phyloP scores from a whole-genome alignment of 2,329 filamentous ascomycete species.

The Ilyonectria robusta region DNA sequence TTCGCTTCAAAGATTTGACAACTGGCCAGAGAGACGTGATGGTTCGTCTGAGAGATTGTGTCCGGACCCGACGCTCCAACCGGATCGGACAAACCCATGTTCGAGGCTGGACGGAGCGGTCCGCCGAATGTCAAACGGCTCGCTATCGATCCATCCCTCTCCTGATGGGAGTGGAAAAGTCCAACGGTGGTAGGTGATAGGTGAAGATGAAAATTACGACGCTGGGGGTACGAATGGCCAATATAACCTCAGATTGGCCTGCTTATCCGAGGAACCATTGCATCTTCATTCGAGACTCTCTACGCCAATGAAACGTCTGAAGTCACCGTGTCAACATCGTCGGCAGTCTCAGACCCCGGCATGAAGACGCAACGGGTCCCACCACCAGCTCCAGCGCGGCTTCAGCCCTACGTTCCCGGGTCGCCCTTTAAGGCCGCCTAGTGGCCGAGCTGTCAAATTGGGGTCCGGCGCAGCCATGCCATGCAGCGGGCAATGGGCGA shows the following conservation, averaged over 20 bases:
- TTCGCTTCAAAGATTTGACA: neutral
- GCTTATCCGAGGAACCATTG: constrained; percentile 11
- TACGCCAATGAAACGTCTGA: constrained; percentile 18
- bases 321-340: neutral
- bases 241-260: constrained; percentile 14
- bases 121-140: constrained; percentile 20
- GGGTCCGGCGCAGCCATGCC: constrained; percentile 9
- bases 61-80: constrained; percentile 5
- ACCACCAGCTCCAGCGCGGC: constrained; percentile 22
- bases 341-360: constrained; percentile 13
- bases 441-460: constrained; percentile 17
- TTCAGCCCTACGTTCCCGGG: constrained; percentile 33
- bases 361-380: constrained; percentile 20
- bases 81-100: constrained; percentile 12
- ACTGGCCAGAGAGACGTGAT: neutral
- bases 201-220: constrained; percentile 23
- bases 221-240: constrained; percentile 23
- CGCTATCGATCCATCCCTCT: constrained; percentile 12
- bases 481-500: neutral
- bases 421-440: constrained; percentile 20
- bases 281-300: neutral
- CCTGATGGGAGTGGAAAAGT: constrained; percentile 3
- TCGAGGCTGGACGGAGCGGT: constrained; percentile 28
- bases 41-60: constrained; percentile 14
- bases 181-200: constrained; percentile 11